Evolutionary conservation across 1,284 basidiomycete genomes (phyloP), one percentile per base, ranked within the genome.

Genomic region (Ustilago trichophora): DNA sequence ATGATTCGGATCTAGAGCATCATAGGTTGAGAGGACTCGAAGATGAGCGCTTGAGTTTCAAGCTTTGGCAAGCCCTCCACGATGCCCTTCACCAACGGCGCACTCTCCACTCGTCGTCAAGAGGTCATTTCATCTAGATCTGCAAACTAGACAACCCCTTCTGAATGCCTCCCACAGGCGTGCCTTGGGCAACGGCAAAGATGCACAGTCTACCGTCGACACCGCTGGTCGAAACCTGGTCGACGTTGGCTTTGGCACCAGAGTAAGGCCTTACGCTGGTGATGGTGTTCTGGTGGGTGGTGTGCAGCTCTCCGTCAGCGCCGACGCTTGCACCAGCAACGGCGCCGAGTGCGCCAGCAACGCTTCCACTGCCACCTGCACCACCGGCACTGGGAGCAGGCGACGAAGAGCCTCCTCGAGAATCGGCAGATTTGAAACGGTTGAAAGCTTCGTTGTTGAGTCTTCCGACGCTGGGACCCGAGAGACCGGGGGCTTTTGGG

Each of bases 231-330:
- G 90, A 92, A 55, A 99, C 89, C 73, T 87, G 87, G 40, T 84
- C 85, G 7, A 97, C 89, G 4, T 86, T 83, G 0, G 19, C 51
- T 2, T 59, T 73, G 5, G 26, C 15, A 0, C 87, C 87, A 18
- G 85, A 45, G 63, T 69, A 79, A 2, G 68, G 41, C 7, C 79
- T 57, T 10, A 81, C 66, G 34, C 63, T 89, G n/a, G 93, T 98
- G 83, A 99, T 98, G 35, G 94, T 96, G 84, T 98, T 99, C 85
- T 98, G 95, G 82, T 98, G 96, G 35, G 96, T 87, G 3, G 95
- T 80, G 59, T 80, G 77, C 21, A 81, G 64, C 38, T 98, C 75
- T 76, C 81, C 79, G 86, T 85, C 62, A 92, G 84, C 81, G 91
- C 91, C 77, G 13, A 81, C 76, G 11, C 89, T 90, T 77, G 91